Evolutionary conservation across 495 filamentous ascomycete species (phyloP), one percentile per base, ranked within the genome.

Genomic region (Achaetomiella virescens): DNA sequence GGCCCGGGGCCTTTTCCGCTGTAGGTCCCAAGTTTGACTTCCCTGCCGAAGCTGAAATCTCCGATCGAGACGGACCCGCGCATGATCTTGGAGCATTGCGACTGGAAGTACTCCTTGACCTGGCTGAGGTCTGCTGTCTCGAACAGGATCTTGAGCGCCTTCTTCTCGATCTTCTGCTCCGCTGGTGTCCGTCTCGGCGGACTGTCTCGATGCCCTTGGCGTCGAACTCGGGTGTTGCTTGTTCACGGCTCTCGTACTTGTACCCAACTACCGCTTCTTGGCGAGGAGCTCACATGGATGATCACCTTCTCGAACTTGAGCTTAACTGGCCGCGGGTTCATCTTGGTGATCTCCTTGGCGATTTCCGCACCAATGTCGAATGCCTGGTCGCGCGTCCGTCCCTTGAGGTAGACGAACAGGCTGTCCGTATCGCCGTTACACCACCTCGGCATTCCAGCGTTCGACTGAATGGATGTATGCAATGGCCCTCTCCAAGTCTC

Each of bases 191-290:
- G 70, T 98, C 93, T 51, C 93, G 82, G 9, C 93, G 82, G 24
- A 98, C 91, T 0, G 95, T 97, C 75, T 98, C 93, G 55, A 97
- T 97, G 27, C 93, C 93, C 66, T 98, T 98, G 41, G 95, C 93
- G 66, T 98, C 93, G 59, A 98, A 97, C 18, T 95, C 90, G 20
- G 93, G 95, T 58, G 88, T 83, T 18, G 68, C 75, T 66, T 98
- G 92, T 17, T 79, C 72, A 24, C 80, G 82, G 57, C 79, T 81
- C 66, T 98, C 93, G 71, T 95, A 98, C 66, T 95, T 97, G 77
- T 95, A 97, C 21, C 93, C 93, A 35, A 97, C 95, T 98, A 98
- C 36, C 93, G 88, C 70, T 98, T 98, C 75, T 97, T 98, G 22
- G 95, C 90, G 0, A 98, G 81, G 3, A 98, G 80, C 1, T 97